phyloP scores from a whole-genome alignment of 768 basidiomycete genomes.

The Nidula microcarpa region DNA sequence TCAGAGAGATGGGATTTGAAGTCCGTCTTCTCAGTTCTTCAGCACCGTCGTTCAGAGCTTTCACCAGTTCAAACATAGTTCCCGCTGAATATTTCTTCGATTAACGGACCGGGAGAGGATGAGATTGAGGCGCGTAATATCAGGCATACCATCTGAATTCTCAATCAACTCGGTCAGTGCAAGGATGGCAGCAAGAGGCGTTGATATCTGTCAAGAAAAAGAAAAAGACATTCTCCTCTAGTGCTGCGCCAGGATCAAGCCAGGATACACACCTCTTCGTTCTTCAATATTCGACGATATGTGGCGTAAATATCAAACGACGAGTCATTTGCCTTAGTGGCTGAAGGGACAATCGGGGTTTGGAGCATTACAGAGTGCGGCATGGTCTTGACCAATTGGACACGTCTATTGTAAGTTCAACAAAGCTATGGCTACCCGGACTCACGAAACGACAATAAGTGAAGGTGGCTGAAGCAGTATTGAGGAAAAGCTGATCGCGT shows the following conservation, averaged over 20 bases:
- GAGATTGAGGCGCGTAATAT: no score
- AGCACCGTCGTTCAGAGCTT: constrained; percentile 77
- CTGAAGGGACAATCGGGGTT: not conserved
- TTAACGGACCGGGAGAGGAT: no score
- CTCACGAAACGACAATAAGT: no score
- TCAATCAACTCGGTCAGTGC: constrained; percentile 81
- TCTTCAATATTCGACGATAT: constrained; percentile 57
- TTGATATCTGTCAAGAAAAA: constrained; percentile 52
- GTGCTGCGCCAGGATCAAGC: not conserved
- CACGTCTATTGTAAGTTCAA: no score
- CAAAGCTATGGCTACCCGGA: no score
- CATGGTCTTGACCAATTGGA: no score
- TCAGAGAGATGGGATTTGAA: constrained; percentile 77
- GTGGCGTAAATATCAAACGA: constrained; percentile 41
- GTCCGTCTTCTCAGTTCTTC: constrained; percentile 57
- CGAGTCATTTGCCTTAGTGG: no score
- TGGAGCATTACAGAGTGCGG: no score
- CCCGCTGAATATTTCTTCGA: constrained; percentile 61
- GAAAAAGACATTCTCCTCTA: no score
- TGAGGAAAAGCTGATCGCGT: no score
- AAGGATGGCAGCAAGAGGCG: constrained; percentile 85
- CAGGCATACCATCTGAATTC: constrained; percentile 63
- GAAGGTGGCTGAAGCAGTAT: no score
- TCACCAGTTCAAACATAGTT: constrained; percentile 91
- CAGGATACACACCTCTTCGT: constrained; percentile 56